Conservation (phyloP, 2,329 filamentous ascomycete species). For the Penicillium verrucosum region DNA sequence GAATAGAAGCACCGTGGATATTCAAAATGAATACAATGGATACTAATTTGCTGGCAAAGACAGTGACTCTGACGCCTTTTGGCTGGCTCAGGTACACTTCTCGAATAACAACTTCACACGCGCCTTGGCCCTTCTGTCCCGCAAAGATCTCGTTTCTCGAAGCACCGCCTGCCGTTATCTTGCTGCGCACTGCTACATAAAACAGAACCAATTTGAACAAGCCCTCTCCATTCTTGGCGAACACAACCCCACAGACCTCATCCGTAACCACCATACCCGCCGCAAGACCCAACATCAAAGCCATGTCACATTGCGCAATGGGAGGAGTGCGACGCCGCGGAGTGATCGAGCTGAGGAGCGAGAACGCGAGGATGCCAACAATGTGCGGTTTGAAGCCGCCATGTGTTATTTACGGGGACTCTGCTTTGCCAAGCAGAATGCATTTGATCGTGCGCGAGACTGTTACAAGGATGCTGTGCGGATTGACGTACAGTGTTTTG, state of each 20-base stretch:
- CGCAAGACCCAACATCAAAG: constrained; percentile 67
- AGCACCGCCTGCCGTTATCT: constrained; percentile 90
- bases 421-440: constrained; percentile 95
- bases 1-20: neutral
- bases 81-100: constrained; percentile 98
- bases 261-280: constrained; percentile 62
- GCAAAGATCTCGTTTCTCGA: constrained; percentile 75
- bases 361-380: constrained; percentile 67
- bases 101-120: constrained; percentile 91
- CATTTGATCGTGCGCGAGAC: constrained; percentile 93
- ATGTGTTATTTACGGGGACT: constrained; percentile 96
- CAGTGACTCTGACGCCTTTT: constrained; percentile 90
- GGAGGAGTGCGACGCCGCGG: constrained; percentile 48
- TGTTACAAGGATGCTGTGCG: constrained; percentile 97
- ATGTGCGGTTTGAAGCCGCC: constrained; percentile 84
- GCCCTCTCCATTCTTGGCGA: constrained; percentile 84
- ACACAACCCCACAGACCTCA: constrained; percentile 86
- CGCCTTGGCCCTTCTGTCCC: constrained; percentile 78
- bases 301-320: constrained; percentile 49
- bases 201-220: constrained; percentile 85
- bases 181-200: constrained; percentile 89
- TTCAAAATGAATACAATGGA: too few species aligned
- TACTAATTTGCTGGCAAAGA: constrained; percentile 52
- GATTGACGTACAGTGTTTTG: constrained; percentile 97
- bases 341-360: constrained; percentile 59